These are phyloP conservation scores for Tetradesmus lagerheimii DNA, from an alignment of 139 green algal species.

Conservation along the genomic window DNA sequence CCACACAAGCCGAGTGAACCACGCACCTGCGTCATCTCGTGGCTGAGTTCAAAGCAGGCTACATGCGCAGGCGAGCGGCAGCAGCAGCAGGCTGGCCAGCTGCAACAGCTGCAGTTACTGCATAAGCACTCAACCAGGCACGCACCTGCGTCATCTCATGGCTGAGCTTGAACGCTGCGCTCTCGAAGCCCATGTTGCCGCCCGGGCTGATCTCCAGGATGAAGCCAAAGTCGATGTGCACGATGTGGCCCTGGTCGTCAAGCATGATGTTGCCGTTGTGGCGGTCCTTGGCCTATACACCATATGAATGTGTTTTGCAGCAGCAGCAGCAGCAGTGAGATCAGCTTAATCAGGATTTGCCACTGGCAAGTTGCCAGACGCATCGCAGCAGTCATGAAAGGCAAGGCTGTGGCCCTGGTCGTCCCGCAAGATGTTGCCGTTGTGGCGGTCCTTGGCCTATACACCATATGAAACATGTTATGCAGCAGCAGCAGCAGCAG, in stretches of 20 bases:
- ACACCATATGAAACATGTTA: not conserved
- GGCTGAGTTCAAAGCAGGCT: constrained; percentile 97
- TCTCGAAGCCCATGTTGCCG: constrained; percentile 93
- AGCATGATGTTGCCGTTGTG: constrained; percentile 99
- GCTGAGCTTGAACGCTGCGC: constrained; percentile 98
- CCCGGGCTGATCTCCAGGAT: constrained; percentile 91
- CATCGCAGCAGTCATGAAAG: no score
- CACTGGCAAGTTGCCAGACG: no score
- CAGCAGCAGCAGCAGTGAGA: not conserved
- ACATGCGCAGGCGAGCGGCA: constrained; percentile 30
- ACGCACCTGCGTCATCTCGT: constrained; percentile 86
- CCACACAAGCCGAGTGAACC: not conserved
- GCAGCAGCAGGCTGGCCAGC: not conserved
- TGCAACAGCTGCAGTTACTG: not conserved
- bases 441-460: constrained; percentile 97
- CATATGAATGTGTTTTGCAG: not conserved
- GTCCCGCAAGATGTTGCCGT: constrained; percentile 96
- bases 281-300: constrained; percentile 89
- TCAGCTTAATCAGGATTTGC: no score
- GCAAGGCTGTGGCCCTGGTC: no score
- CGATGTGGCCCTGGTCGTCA: constrained; percentile 91
- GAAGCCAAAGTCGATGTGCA: constrained; percentile 99
- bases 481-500: not conserved
- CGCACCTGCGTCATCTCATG: constrained; percentile 89
- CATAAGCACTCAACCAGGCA: constrained; percentile 86